These are phyloP conservation scores for Porcisia hertigi DNA, from an alignment of 208 protist species.

Conservation along the genomic window DNA sequence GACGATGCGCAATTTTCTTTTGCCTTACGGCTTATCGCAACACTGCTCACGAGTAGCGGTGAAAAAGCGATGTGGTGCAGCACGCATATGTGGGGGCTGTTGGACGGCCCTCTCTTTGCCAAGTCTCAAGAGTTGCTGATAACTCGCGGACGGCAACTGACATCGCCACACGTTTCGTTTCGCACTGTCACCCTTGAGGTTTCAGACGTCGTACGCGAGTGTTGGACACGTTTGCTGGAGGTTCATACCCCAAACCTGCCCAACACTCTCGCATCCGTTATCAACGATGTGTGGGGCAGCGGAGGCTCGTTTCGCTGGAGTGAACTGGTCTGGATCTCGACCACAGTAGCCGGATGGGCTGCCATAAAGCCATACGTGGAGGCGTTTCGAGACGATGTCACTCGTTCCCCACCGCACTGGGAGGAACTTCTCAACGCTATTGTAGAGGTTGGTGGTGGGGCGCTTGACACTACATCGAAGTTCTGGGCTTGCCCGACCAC, in stretches of 20 bases:
- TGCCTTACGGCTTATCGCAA: constrained; percentile 15
- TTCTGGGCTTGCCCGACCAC: neutral
- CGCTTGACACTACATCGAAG: neutral
- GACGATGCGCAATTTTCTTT: constrained; percentile 1
- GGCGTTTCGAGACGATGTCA: neutral
- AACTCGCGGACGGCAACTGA: neutral
- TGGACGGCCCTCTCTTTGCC: constrained; percentile 14
- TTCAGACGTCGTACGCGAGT: constrained; percentile 1
- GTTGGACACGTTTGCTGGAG: constrained; percentile 9
- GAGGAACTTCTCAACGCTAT: constrained; percentile 16
- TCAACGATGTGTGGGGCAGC: constrained; percentile 6
- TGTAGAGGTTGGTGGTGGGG: neutral
- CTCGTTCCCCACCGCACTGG: constrained; percentile 1
- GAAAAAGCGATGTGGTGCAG: neutral
- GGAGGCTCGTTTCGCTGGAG: neutral
- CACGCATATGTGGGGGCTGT: neutral
- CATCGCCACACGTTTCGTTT: neutral
- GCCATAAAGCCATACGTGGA: constrained; percentile 23
- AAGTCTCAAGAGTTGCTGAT: neutral
- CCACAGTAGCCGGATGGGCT: constrained; percentile 15
- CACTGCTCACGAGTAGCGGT: neutral
- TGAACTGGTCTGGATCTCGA: constrained; percentile 17
- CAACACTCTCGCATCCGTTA: neutral
- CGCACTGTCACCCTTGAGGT: neutral
- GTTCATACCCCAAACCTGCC: constrained; percentile 2